phyloP scores from a whole-genome alignment of 169 alveolate species.

The Plasmodium billcollinsi region DNA sequence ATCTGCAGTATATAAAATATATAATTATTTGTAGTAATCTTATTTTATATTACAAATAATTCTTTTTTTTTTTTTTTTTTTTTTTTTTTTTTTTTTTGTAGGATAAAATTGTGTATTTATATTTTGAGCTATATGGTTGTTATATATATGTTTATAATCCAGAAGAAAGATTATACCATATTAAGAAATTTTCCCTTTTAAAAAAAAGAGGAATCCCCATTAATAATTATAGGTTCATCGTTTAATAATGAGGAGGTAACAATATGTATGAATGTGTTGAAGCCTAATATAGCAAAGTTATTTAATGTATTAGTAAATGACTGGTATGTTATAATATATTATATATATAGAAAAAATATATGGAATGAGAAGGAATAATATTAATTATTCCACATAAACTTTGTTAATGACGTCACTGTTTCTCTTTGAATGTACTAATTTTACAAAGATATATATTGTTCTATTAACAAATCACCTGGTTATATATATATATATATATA shows the following conservation, averaged over 20 bases:
- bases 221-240: slow-evolving; percentile 5
- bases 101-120: slow-evolving; percentile 18
- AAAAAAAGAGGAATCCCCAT: slow-evolving; percentile 1
- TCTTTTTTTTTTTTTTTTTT: slow-evolving; percentile 2
- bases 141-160: slow-evolving; percentile 24
- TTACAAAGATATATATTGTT: too few relatives aligned
- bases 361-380: background rate
- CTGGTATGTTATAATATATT: slow-evolving; percentile 22
- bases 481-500: too few relatives aligned
- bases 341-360: background rate
- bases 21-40: background rate
- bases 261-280: slow-evolving; percentile 28
- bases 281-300: background rate
- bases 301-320: slow-evolving; percentile 21
- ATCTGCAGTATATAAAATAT: background rate
- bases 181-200: slow-evolving; percentile 17
- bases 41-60: background rate
- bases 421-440: too few relatives aligned
- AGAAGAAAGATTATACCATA: slow-evolving; percentile 23
- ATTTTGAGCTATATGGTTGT: slow-evolving; percentile 44
- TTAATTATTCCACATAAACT: too few relatives aligned
- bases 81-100: background rate
- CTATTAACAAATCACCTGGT: too few relatives aligned
- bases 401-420: too few relatives aligned
- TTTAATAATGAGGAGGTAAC: slow-evolving; percentile 14